phyloP scores from a whole-genome alignment of 345 rosid genomes.

The Diplotaxis tenuifolia region DNA sequence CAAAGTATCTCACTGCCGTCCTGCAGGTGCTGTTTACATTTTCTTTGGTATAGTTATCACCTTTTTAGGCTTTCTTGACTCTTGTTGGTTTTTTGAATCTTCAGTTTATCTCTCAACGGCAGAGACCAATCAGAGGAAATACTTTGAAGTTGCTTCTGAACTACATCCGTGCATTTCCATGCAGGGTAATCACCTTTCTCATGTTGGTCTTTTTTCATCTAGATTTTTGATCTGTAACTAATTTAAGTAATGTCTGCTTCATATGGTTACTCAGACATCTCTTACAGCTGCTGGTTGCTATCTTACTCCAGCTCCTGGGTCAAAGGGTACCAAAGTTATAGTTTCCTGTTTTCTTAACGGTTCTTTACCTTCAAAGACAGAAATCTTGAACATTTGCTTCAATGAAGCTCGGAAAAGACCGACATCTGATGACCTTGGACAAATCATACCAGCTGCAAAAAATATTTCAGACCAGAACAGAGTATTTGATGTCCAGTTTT shows the following conservation, averaged over 20 bases:
- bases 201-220: not conserved
- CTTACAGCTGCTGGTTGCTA: conserved; percentile 92
- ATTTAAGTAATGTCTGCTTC: conserved; percentile 1
- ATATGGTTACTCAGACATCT: conserved; percentile 56
- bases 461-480: conserved; percentile 34
- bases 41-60: not conserved
- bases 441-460: conserved; percentile 49
- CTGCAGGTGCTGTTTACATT: conserved; percentile 54
- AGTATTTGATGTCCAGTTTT: conserved; percentile 46
- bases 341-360: conserved; percentile 73
- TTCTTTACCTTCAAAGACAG: conserved; percentile 54
- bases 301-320: conserved; percentile 84
- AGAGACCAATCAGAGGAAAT: conserved; percentile 75
- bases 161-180: conserved; percentile 60
- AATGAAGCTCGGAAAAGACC: conserved; percentile 33
- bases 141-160: conserved; percentile 68
- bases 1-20: conserved; percentile 61
- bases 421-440: conserved; percentile 36
- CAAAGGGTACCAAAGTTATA: conserved; percentile 71
- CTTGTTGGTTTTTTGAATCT: conserved; percentile 25
- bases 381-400: conserved; percentile 35
- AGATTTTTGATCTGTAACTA: not conserved
- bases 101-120: conserved; percentile 88
- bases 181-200: conserved; percentile 58
- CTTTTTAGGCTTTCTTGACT: conserved; percentile 14